A percentile compares a stretch with the other conserved stretches of the same genome.
Conservation (phyloP, 805 yeast species). For the Zygoascus flipseniorum region DNA sequence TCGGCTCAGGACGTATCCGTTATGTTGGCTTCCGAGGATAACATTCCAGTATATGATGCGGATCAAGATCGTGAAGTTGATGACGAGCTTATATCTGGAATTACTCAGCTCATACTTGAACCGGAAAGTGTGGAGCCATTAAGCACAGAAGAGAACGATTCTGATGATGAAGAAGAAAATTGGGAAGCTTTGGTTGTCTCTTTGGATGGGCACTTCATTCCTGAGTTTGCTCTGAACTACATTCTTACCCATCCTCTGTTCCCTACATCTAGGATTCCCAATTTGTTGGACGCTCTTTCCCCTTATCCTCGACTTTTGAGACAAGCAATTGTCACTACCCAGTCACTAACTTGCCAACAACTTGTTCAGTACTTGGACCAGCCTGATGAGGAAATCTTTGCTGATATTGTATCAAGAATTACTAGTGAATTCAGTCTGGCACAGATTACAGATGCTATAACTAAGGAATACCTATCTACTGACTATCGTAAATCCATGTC, state of each 20-base stretch:
- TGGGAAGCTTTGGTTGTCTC: not conserved
- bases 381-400: conserved; percentile 53
- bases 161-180: not conserved
- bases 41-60: conserved; percentile 14
- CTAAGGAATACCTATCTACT: conserved; percentile 15
- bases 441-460: conserved; percentile 22
- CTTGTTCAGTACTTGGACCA: conserved; percentile 52
- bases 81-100: conserved; percentile 15
- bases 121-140: not conserved
- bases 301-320: conserved; percentile 58
- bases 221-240: conserved; percentile 58
- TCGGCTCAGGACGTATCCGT: not conserved
- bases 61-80: conserved; percentile 19
- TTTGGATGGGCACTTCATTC: conserved; percentile 21
- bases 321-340: conserved; percentile 76
- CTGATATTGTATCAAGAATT: conserved; percentile 59
- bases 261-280: conserved; percentile 51
- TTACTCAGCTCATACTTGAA: not conserved
- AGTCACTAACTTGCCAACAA: conserved; percentile 56
- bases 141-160: not conserved
- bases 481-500: not conserved
- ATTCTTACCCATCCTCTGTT: conserved; percentile 81
- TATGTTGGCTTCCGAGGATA: conserved; percentile 3
- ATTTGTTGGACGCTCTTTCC: conserved; percentile 45
- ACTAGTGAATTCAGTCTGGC: conserved; percentile 55